Evolutionary conservation across 75 land plant species (phyloP).

Genomic region (Picea glauca): DNA sequence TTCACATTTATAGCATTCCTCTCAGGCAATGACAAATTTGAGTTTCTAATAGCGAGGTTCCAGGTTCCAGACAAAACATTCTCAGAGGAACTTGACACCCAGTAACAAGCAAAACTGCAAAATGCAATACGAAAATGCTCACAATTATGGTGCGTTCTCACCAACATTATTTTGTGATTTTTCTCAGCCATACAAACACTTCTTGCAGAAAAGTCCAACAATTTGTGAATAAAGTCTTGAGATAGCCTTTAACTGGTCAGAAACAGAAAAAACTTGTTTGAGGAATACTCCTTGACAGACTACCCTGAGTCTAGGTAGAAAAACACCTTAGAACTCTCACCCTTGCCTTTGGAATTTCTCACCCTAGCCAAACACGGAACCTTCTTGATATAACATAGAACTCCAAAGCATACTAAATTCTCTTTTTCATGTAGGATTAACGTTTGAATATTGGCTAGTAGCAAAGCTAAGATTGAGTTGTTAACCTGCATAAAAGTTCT

Average conservation of each 20-base stretch:
- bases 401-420: too few relatives aligned
- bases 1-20: neutral
- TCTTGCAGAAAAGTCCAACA: neutral
- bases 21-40: neutral
- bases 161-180: neutral
- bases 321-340: slow-evolving; percentile 1
- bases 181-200: neutral
- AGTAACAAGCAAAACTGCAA: neutral
- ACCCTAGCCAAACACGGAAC: neutral
- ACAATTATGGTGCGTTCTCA: neutral
- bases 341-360: neutral
- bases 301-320: neutral
- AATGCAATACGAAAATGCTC: neutral
- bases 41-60: neutral
- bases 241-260: neutral
- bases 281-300: neutral
- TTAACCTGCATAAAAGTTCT: neutral
- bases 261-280: neutral
- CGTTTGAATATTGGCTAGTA: neutral
- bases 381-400: neutral
- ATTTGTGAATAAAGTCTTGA: neutral
- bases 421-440: neutral
- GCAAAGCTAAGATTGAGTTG: neutral
- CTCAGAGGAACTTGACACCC: neutral
- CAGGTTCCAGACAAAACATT: neutral